Evolutionary conservation across 192 early-diverging fungal genomes (phyloP).

Genomic region (Coemansia sp.): DNA sequence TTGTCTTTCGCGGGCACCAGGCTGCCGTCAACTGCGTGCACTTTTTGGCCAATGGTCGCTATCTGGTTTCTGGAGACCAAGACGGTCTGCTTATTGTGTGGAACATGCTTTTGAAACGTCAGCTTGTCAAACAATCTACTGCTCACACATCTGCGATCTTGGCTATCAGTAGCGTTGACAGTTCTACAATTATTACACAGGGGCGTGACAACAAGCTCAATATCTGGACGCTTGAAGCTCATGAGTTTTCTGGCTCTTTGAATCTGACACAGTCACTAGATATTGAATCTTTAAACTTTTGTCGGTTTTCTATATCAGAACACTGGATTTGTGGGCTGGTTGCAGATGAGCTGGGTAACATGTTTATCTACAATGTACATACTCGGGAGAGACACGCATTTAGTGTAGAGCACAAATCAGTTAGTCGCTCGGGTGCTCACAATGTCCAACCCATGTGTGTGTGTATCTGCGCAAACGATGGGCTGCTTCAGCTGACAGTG

Average conservation of each 20-base stretch:
- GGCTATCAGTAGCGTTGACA: slow-evolving; percentile 16
- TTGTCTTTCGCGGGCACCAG: slow-evolving; percentile 51
- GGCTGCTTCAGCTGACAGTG: slow-evolving; percentile 2
- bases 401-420: slow-evolving; percentile 25
- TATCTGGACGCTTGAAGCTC: slow-evolving; percentile 29
- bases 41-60: slow-evolving; percentile 44
- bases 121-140: slow-evolving; percentile 8
- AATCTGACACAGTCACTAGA: slow-evolving; percentile 8
- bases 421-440: slow-evolving; percentile 17
- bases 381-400: slow-evolving; percentile 3
- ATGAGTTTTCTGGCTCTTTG: slow-evolving; percentile 27
- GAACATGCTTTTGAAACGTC: slow-evolving; percentile 52
- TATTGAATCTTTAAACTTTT: slow-evolving; percentile 52
- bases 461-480: not conserved
- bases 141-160: slow-evolving; percentile 39
- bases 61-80: slow-evolving; percentile 47
- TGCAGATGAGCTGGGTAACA: slow-evolving; percentile 18
- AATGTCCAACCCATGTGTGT: slow-evolving; percentile 48
- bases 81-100: slow-evolving; percentile 44
- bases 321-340: slow-evolving; percentile 33
- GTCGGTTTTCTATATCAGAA: slow-evolving; percentile 19
- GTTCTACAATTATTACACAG: slow-evolving; percentile 36
- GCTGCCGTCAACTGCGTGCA: slow-evolving; percentile 47
- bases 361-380: slow-evolving; percentile 20
- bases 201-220: slow-evolving; percentile 49